Evolutionary conservation across 2,329 filamentous ascomycete genomes (phyloP).

Genomic region (Exutisphaerella laricina): DNA sequence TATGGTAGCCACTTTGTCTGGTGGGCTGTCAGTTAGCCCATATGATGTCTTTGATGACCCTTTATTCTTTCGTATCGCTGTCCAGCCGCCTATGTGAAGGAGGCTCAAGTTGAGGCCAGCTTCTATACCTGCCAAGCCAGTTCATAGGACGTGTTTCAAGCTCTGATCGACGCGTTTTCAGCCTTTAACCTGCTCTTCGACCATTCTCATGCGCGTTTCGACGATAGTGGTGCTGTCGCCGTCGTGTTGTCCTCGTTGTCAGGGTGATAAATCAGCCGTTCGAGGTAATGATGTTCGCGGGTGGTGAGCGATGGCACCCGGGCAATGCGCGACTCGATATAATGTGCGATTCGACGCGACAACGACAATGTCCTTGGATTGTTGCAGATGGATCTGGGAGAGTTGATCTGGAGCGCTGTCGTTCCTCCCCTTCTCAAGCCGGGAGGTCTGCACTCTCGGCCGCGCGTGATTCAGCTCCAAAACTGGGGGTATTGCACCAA

Average conservation of each 20-base stretch:
- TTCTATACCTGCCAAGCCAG: slow-evolving; percentile 13
- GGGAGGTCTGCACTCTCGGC: no score
- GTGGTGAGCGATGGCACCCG: slow-evolving; percentile 1
- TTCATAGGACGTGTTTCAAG: slow-evolving; percentile 13
- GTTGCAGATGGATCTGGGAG: slow-evolving; percentile 4
- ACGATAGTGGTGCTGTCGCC: slow-evolving; percentile 10
- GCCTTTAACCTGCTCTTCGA: slow-evolving; percentile 3
- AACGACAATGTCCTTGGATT: slow-evolving; percentile 10
- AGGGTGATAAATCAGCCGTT: slow-evolving; percentile 17
- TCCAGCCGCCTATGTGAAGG: no score
- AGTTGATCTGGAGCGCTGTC: slow-evolving; percentile 3
- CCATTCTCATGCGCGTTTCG: slow-evolving; percentile 1
- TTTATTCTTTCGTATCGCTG: no score
- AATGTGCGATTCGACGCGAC: slow-evolving; percentile 15
- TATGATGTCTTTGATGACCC: slow-evolving; percentile 11
- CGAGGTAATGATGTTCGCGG: slow-evolving; percentile 4
- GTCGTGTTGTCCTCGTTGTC: slow-evolving; percentile 11
- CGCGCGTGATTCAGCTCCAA: no score
- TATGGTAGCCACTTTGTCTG: slow-evolving; percentile 32
- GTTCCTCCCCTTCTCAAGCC: neutral
- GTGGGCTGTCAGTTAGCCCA: slow-evolving; percentile 15
- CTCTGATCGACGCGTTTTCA: slow-evolving; percentile 16
- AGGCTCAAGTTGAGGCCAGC: slow-evolving; percentile 9
- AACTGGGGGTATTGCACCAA: no score
- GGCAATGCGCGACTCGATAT: slow-evolving; percentile 15